Percentiles rank a stretch among this genome's conserved stretches.
These are phyloP conservation scores for Agroathelia rolfsii DNA, from an alignment of 1,284 basidiomycete species.

Conservation along the genomic window DNA sequence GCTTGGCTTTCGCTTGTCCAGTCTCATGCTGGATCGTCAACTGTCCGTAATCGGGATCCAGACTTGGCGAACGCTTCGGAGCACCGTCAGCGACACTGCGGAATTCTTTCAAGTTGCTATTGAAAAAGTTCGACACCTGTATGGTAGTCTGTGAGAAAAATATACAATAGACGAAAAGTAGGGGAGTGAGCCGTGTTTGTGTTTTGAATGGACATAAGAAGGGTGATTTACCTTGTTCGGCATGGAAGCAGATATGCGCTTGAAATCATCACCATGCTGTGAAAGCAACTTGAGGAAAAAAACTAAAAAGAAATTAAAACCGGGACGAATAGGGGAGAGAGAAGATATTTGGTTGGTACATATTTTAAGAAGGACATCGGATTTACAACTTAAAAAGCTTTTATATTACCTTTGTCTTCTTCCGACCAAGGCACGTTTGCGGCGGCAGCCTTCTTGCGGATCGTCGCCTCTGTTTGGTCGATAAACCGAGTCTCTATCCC, in stretches of 20 bases:
- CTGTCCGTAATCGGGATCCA: constrained; percentile 14
- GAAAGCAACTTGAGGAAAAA: constrained; percentile 55
- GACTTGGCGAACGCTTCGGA: constrained; percentile 24
- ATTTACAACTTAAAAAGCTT: constrained; percentile 10
- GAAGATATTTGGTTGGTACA: constrained; percentile 19
- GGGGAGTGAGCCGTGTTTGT: too few species aligned
- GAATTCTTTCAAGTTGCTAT: constrained; percentile 34
- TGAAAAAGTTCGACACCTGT: constrained; percentile 68
- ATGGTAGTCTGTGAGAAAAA: constrained; percentile 45
- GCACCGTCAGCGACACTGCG: constrained; percentile 27
- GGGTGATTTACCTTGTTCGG: constrained; percentile 51
- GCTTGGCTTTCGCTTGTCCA: background rate
- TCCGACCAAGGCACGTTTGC: constrained; percentile 37
- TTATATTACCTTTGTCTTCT: constrained; percentile 45
- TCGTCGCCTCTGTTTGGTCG: constrained; percentile 21
- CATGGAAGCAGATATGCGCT: constrained; percentile 64
- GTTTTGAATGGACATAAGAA: constrained; percentile 3
- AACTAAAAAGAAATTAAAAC: constrained; percentile 31
- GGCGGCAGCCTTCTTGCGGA: constrained; percentile 26
- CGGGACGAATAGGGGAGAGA: constrained; percentile 37
- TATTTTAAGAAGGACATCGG: constrained; percentile 11
- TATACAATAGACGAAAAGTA: constrained; percentile 7
- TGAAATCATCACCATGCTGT: constrained; percentile 68
- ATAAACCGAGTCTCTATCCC: constrained; percentile 19
- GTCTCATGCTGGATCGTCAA: constrained; percentile 4